Evolutionary conservation across 2,329 filamentous ascomycete genomes (phyloP), one percentile per base, ranked within the genome.

Genomic region (Aureobasidium uvarum): DNA sequence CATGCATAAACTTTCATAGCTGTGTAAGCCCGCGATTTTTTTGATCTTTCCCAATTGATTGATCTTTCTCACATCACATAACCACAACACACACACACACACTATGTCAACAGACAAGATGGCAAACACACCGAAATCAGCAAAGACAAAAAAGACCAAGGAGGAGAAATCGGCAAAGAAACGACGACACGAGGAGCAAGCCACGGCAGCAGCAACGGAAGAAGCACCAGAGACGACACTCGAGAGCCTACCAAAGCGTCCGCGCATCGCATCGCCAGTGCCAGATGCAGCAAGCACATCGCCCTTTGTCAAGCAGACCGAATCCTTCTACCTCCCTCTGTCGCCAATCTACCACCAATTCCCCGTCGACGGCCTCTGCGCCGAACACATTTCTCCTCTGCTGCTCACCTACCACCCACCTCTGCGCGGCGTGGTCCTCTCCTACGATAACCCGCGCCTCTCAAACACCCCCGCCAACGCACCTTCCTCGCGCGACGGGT

Each of bases 321-420:
- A 91, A 48, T 93, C 93, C 1, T 85, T 96, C 71, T 93, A 91
- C 78, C 84, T 93, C 68, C 85, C 89, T 1, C 81, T 95, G 68
- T 89, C 86, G 68, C 90, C 91, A 13, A 80, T 85, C 45, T 88
- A 88, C 51, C 89, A 91, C 77, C 81, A 84, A 67, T 84, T 86
- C 66, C 89, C 90, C 0, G 79, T 92, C 69, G 87, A 89, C 70
- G 89, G 86, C 66, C 83, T 89, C 67, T 86, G 88, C 73, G 85
- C 87, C 67, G 89, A 93, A 72, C 86, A 93, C 73, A 84, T 95
- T 65, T 86, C 86, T 45, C 89, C 89, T 11, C 83, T 93, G 7
- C 81, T 92, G 48, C 88, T 93, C 72, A 89, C 86, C 70, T 95
- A 93, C 78, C 89, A 91, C 66, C 84, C 89, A 2, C 83, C 86